These are phyloP conservation scores for Colletotrichum sp. DNA, from an alignment of 2,329 filamentous ascomycete genomes.

Conservation along the genomic window DNA sequence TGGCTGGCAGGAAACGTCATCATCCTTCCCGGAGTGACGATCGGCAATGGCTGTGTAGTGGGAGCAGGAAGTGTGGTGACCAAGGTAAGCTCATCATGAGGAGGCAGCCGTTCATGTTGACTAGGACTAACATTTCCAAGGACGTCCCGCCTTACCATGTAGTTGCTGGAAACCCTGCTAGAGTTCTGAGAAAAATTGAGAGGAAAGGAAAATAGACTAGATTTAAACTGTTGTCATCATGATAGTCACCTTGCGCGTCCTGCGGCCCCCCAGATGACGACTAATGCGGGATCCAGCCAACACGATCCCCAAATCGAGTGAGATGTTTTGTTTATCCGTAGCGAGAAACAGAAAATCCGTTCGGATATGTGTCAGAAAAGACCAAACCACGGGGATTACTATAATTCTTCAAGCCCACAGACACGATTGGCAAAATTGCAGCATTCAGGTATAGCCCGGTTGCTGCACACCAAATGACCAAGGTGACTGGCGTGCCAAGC, in stretches of 20 bases:
- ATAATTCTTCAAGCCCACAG: too few species aligned
- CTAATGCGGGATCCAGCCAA: too few species aligned
- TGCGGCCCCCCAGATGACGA: too few species aligned
- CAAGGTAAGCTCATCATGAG: not conserved
- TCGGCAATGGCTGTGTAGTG: not conserved
- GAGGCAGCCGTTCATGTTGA: not conserved
- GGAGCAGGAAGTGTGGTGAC: not conserved
- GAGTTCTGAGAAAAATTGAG: not conserved
- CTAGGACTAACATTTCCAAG: accelerated
- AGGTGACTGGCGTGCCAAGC: not conserved
- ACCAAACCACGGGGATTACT: too few species aligned
- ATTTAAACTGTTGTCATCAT: not conserved
- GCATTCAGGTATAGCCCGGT: too few species aligned
- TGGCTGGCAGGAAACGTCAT: not conserved
- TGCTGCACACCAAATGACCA: too few species aligned
- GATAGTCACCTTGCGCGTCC: too few species aligned
- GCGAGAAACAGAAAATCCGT: too few species aligned
- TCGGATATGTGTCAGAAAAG: too few species aligned
- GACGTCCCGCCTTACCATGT: not conserved
- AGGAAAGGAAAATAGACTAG: not conserved
- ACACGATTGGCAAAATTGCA: too few species aligned
- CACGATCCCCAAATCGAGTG: too few species aligned
- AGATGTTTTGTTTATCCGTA: too few species aligned
- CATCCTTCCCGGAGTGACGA: not conserved
- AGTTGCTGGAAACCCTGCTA: not conserved